These are phyloP conservation scores for Ceratobasidium sp. DNA, from an alignment of 1,284 basidiomycete species.

Conservation along the genomic window DNA sequence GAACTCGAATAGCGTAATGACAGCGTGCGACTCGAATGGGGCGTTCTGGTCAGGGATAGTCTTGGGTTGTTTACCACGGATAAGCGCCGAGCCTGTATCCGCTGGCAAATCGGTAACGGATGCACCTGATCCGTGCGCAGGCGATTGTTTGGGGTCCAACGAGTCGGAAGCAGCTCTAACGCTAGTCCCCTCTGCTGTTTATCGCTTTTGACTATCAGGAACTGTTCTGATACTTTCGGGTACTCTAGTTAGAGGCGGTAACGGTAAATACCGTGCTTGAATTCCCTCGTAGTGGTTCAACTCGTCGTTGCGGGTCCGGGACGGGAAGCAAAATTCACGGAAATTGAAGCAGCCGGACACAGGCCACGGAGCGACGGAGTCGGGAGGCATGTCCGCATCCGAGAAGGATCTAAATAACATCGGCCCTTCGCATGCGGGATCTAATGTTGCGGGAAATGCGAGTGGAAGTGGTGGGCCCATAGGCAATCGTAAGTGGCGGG, in stretches of 20 bases:
- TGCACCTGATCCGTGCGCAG: conserved; percentile 39
- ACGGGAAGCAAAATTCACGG: conserved; percentile 39
- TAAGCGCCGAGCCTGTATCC: conserved; percentile 20
- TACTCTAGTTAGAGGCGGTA: neutral
- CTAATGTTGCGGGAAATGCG: conserved; percentile 25
- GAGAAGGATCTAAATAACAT: conserved; percentile 41
- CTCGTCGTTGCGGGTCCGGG: neutral
- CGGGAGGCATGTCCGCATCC: conserved; percentile 41
- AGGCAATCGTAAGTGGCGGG: conserved; percentile 23
- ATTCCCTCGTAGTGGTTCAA: no score
- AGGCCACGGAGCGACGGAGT: conserved; percentile 40
- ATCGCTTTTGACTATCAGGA: neutral
- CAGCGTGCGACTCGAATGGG: no score
- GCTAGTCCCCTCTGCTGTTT: conserved; percentile 1
- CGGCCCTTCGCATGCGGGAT: conserved; percentile 23
- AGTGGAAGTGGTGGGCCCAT: conserved; percentile 1
- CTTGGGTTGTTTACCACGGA: neutral
- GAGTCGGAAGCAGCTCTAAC: conserved; percentile 31
- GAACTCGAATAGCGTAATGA: no score
- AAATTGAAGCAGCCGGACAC: conserved; percentile 36
- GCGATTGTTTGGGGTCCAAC: conserved; percentile 21
- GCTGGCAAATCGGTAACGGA: conserved; percentile 29
- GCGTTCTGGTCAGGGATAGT: no score
- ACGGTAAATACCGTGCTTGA: neutral
- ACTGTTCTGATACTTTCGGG: neutral